Evolutionary conservation across 2,329 filamentous ascomycete species (phyloP), one percentile per base, ranked within the genome.

Genomic region (Cryoendolithus antarcticus): DNA sequence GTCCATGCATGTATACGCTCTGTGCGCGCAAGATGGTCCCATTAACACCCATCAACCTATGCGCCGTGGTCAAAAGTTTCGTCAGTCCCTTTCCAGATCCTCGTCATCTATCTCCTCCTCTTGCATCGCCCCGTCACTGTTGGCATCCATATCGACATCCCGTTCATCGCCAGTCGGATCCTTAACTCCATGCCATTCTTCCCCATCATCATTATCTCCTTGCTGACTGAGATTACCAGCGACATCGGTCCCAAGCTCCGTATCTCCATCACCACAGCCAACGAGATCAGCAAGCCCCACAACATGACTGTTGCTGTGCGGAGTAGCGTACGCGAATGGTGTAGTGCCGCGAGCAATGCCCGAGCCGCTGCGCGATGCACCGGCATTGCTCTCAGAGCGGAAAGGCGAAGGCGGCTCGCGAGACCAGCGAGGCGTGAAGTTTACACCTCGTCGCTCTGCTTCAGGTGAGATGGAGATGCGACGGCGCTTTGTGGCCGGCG

Each of bases 251-350:
- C 53, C 54, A 2, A 47, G 36, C 31, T 56, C 57, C 6, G 50
- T 53, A 28, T 56, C 55, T 6, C 57, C 56, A 36, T 61, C 48
- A 34, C 57, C 57, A 15, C 38, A 40, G 6, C 57, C 53, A 13
- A 43, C 41, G 2, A 54, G 55, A 10, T 56, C 57, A n/a, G 58
- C 37, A 30, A 61, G 51, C 1, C 52, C 52, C 1, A 58, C 57
- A 13, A 43, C 45, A 35, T 49, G 45, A 30, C 32, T 48, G 30
- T 50, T 50, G 51, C 80, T 86, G 53, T 80, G 70, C 0, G 82
- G 82, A 1, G 82, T 88, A 2, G 80, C 80, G 51, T 86, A 86
- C n/a, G 76, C 77, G 47, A 77, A 77, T 2, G 69, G 69, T 0
- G 79, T 80, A 0, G 71, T 75, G 27, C 50, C 56, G 33, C 54